Evolutionary conservation across 129 eudicot species (phyloP).

Genomic region (Gnaphalium uliginosum): DNA sequence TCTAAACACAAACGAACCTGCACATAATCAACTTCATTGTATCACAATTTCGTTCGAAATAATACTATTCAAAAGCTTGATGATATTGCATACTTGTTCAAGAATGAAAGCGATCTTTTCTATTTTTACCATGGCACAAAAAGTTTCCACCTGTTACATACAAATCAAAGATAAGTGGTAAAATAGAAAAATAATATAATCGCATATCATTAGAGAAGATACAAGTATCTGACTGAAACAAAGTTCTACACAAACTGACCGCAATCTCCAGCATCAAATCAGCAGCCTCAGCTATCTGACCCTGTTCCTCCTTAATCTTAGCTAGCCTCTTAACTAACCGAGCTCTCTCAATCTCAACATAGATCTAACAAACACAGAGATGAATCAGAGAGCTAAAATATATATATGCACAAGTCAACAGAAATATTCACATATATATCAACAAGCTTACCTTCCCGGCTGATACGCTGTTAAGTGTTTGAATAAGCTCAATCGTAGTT

Average conservation of each 20-base stretch:
- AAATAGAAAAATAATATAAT: neutral
- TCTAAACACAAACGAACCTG: constrained; percentile 97
- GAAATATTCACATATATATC: neutral
- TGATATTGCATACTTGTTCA: constrained; percentile 63
- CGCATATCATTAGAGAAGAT: neutral
- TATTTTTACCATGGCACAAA: constrained; percentile 96
- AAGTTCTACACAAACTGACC: constrained; percentile 41
- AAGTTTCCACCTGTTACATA: constrained; percentile 81
- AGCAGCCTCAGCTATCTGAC: constrained; percentile 90
- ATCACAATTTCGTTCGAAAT: neutral
- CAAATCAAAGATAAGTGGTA: constrained; percentile 1
- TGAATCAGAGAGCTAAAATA: constrained; percentile 24
- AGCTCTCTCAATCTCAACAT: constrained; percentile 88
- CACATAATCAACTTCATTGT: neutral
- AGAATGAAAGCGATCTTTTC: constrained; percentile 88
- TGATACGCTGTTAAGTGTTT: constrained; percentile 87
- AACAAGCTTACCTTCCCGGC: constrained; percentile 75
- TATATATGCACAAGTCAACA: neutral
- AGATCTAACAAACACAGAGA: constrained; percentile 48
- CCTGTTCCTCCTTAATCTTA: constrained; percentile 88
- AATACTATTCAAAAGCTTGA: neutral
- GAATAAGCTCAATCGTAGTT: constrained; percentile 76
- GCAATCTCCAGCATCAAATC: constrained; percentile 97
- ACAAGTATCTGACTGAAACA: no score
- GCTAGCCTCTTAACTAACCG: constrained; percentile 81